Evolutionary conservation across 108 stramenopile species (phyloP).

Genomic region (Cylindrotheca closterium): DNA sequence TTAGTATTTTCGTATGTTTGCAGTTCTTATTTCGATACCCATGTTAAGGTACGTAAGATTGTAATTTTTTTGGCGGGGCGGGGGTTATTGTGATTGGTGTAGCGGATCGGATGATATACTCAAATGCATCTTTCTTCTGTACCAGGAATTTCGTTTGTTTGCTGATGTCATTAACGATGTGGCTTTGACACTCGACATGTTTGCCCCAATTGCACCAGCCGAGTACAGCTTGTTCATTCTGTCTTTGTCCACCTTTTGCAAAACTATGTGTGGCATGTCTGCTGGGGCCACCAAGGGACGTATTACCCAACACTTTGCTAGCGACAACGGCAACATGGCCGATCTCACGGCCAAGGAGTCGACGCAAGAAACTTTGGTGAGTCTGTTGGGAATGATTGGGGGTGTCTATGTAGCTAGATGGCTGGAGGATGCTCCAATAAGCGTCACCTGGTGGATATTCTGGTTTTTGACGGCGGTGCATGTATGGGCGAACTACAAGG

Average conservation of each 20-base stretch:
- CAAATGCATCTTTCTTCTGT: background rate
- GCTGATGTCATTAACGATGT: conserved; percentile 94
- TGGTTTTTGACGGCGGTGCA: conserved; percentile 77
- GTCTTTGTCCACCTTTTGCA: conserved; percentile 74
- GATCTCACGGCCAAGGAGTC: conserved; percentile 94
- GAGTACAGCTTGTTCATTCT: conserved; percentile 40
- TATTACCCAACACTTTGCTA: conserved; percentile 84
- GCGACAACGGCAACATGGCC: conserved; percentile 77
- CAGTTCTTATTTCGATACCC: conserved; percentile 74
- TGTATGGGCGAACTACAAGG: conserved; percentile 91
- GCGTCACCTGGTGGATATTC: conserved; percentile 77
- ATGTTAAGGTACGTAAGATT: conserved; percentile 80
- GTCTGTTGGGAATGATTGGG: conserved; percentile 84
- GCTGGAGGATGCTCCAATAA: conserved; percentile 32
- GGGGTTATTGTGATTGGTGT: too few relatives aligned
- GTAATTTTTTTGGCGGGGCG: too few relatives aligned
- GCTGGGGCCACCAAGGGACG: conserved; percentile 85
- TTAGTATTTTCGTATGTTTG: conserved; percentile 82
- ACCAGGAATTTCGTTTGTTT: conserved; percentile 85
- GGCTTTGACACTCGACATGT: conserved; percentile 87
- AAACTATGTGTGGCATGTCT: conserved; percentile 88
- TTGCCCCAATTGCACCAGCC: conserved; percentile 51
- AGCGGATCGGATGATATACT: too few relatives aligned
- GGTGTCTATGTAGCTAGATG: conserved; percentile 60
- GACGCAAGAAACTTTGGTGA: conserved; percentile 95